Evolutionary conservation across 2,329 filamentous ascomycete species (phyloP), one percentile per base, ranked within the genome.

Genomic region (Massarina eburnea): DNA sequence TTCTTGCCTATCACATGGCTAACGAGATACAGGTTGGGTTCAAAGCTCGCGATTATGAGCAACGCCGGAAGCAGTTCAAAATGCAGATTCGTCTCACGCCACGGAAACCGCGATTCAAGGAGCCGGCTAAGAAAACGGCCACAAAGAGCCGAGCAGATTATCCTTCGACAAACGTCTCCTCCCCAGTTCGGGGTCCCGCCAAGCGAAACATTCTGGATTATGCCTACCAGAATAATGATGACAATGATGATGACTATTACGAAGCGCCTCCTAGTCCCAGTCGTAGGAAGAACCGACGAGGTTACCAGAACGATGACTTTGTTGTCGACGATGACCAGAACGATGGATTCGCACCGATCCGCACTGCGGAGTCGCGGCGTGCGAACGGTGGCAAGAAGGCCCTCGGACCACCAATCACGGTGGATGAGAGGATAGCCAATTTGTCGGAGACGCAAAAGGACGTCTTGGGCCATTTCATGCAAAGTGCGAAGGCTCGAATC

Each of bases 151-250:
- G 67, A 21, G 66, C 74, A 34, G 73, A 77, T 21, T 73, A 79
- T 59, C 81, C 83, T 3, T 88, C 85, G 1, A 88, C 85, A 1
- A 83, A 86, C 53, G 76, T 88, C 3, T 85, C 85, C 1, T 86
- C 84, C 15, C 84, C 84, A 3, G 59, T 83, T 9, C 77, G 80
- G 55, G 68, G 74, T 41, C 71, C 74, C 20, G 62, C 72, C 7
- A 70, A 71, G 44, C 64, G 66, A 19, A 57, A 63, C 56, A 62
- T 68, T 15, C 58, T 49, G 20, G 52, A 61, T 24, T 67, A 52
- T 41, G 50, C 52, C 18, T 62, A 62, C 33, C 51, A 61, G 26
- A 53, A 58, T 17, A 58, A 58, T 8, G 56, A 64, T 1, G 55
- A 66, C 6, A 61, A 61, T 9, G 53, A 62, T 12, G 52, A 59